These are phyloP conservation scores for Bathelium albidoporum DNA, from an alignment of 495 filamentous ascomycete genomes.

Conservation along the genomic window DNA sequence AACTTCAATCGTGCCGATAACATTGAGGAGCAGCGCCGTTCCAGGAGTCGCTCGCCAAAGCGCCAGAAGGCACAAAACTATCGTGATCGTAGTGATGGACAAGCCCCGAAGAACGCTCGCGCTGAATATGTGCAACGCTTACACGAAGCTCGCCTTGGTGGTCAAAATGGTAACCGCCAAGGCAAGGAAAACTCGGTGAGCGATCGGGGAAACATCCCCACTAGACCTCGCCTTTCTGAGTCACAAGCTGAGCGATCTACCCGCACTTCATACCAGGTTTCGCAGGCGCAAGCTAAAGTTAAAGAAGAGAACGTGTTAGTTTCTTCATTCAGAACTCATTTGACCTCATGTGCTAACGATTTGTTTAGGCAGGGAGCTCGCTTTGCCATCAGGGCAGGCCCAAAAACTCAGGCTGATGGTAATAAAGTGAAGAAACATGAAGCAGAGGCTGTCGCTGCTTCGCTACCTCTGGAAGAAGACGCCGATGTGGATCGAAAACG, in stretches of 20 bases:
- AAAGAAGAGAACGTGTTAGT: not conserved
- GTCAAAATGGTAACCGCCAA: not conserved
- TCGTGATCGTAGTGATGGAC: not conserved
- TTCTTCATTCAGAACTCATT: not conserved
- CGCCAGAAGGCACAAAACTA: not conserved
- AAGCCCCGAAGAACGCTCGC: not conserved
- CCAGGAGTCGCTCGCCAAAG: not conserved
- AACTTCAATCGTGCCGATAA: not conserved
- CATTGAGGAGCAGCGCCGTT: not conserved
- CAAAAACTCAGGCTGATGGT: not conserved
- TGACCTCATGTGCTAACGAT: not conserved
- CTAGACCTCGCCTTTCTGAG: not conserved
- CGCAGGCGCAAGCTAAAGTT: conserved; percentile 8
- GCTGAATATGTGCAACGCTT: not conserved
- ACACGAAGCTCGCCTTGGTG: not conserved
- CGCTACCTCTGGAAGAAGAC: conserved; percentile 2
- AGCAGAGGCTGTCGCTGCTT: not conserved
- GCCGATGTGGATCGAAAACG: conserved; percentile 3
- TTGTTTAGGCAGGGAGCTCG: conserved; percentile 6
- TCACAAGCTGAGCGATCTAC: not conserved
- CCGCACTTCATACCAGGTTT: conserved; percentile 4
- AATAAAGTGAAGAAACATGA: conserved; percentile 4
- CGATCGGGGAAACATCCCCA: not conserved
- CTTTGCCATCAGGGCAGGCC: conserved; percentile 7
- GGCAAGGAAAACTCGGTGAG: not conserved